These are phyloP conservation scores for Hypsizygus marmoreus DNA, from an alignment of 768 basidiomycete species.

Conservation along the genomic window DNA sequence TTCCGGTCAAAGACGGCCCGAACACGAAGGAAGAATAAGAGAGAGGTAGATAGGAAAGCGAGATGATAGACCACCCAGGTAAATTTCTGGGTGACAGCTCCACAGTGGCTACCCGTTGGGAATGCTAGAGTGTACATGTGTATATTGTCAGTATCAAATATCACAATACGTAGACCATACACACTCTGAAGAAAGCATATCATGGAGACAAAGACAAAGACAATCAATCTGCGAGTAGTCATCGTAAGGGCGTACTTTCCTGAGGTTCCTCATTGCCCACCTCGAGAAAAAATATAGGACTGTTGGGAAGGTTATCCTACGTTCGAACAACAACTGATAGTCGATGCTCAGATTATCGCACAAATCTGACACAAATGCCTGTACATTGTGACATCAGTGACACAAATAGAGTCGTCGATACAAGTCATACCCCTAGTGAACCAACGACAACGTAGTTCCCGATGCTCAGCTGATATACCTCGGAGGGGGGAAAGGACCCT, in stretches of 20 bases:
- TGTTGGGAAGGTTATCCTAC: constrained; percentile 1
- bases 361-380: constrained; percentile 9
- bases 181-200: not conserved
- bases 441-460: no score
- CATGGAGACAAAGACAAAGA: not conserved
- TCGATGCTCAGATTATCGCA: constrained; percentile 2
- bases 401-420: no score
- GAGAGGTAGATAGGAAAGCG: not conserved
- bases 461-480: no score
- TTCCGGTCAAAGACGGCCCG: constrained; percentile 16
- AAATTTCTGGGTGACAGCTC: not conserved
- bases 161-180: not conserved
- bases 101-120: not conserved
- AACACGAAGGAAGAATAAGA: constrained; percentile 1
- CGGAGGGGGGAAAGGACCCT: no score
- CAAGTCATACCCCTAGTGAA: no score
- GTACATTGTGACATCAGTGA: no score
- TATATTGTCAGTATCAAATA: not conserved
- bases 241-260: not conserved
- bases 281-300: constrained; percentile 8
- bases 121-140: not conserved
- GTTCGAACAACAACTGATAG: not conserved
- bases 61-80: not conserved
- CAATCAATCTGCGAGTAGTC: not conserved
- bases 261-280: not conserved